Percentiles rank a stretch among this genome's conserved stretches.
phyloP scores from a whole-genome alignment of 257 asterid genomes.

The Paraleonurus japonicus region DNA sequence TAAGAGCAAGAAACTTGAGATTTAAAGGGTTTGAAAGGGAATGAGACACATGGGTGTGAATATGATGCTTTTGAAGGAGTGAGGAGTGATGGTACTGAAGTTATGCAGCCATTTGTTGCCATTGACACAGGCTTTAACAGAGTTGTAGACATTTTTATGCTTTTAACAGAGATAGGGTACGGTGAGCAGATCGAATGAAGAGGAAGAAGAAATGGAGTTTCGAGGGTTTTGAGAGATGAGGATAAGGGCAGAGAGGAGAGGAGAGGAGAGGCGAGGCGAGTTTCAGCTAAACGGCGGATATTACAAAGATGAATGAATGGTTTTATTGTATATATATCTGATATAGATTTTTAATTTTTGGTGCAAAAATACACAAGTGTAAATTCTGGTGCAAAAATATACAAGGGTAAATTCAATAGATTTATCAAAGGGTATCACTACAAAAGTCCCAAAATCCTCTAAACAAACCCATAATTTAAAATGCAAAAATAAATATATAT shows the following conservation, averaged over 20 bases:
- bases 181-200: not conserved
- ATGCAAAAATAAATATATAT: too few species aligned
- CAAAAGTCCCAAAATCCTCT: too few species aligned
- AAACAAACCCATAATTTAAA: too few species aligned
- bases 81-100: conserved; percentile 53
- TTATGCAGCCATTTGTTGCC: conserved; percentile 55
- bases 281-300: conserved; percentile 33
- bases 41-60: conserved; percentile 33
- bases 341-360: not conserved
- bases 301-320: not conserved
- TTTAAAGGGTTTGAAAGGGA: conserved; percentile 48
- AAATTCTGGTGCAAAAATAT: too few species aligned
- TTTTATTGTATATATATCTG: not conserved
- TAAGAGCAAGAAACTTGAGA: conserved; percentile 42
- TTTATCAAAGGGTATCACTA: too few species aligned
- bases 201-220: not conserved
- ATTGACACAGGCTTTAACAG: conserved; percentile 45
- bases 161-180: not conserved
- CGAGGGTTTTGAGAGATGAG: conserved; percentile 20
- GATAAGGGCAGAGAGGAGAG: conserved; percentile 24
- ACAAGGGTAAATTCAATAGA: too few species aligned
- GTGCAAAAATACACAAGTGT: too few species aligned
- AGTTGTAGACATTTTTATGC: conserved; percentile 46
- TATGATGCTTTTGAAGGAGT: conserved; percentile 43
- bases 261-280: conserved; percentile 8